Percentiles rank a stretch among this genome's conserved stretches.
These are phyloP conservation scores for Chlorella vulgaris DNA, from an alignment of 139 green algal genomes.

Conservation along the genomic window DNA sequence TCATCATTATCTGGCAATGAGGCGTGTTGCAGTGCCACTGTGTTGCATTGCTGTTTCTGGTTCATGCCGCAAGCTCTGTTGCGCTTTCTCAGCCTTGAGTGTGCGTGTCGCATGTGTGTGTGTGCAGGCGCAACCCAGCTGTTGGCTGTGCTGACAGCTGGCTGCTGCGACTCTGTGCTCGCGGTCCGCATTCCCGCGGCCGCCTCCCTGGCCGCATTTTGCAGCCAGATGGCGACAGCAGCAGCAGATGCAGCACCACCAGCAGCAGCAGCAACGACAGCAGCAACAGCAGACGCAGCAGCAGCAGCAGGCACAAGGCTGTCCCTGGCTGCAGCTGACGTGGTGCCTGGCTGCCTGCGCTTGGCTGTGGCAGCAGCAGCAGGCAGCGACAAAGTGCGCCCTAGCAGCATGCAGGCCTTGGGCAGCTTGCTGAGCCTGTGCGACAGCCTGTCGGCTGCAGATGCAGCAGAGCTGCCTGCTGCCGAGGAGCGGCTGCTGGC, in stretches of 20 bases:
- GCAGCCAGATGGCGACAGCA: background rate
- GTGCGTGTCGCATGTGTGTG: no score
- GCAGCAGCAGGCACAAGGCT: constrained; percentile 60
- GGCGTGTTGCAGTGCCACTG: no score
- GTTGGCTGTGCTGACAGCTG: background rate
- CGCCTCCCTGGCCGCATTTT: constrained; percentile 8
- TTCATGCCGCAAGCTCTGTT: no score
- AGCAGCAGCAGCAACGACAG: constrained; percentile 24
- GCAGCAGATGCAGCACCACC: background rate
- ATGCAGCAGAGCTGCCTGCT: no score
- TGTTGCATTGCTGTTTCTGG: no score
- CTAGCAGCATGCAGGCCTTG: constrained; percentile 59
- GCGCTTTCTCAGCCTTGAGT: no score
- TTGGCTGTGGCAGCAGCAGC: constrained; percentile 39
- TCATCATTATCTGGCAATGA: no score
- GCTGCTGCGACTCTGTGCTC: constrained; percentile 11
- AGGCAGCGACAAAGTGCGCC: constrained; percentile 64
- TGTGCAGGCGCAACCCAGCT: no score
- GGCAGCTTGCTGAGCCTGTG: constrained; percentile 45
- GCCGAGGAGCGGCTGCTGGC: background rate
- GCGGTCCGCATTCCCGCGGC: constrained; percentile 22
- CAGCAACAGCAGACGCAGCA: constrained; percentile 17
- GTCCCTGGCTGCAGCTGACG: background rate
- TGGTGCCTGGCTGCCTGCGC: constrained; percentile 32
- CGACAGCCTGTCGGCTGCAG: background rate